Base-by-base conservation (phyloP, 345 rosid species). In the Sapria himalayana region DNA sequence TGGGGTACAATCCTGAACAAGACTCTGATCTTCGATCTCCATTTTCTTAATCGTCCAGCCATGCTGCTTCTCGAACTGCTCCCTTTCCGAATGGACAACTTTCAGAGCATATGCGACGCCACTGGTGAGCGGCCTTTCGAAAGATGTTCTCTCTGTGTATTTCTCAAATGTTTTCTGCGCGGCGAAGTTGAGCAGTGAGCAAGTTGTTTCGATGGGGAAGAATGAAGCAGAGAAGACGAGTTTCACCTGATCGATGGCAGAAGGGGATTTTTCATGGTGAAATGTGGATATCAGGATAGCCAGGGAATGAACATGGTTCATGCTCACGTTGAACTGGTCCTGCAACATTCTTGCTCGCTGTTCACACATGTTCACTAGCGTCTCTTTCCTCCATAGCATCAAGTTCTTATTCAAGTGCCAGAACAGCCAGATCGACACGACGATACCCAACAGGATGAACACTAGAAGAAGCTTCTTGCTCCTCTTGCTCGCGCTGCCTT, bases 261-360 rank as follows among this genome's bases (percentile, higher is more conserved):
- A 81, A 33, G 94, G 94, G 35, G 55, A 57, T 66, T 81, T 81
- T 32, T 79, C 80, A 63, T 86, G 94, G 73, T 86, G 97, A 70
- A 86, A 86, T 21, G 93, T 86, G 41, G 94, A 86, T 49, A 78
- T 92, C 35, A 89, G 85, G 59, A 82, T 70, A 39, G 98, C 93
- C 70, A 89, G 65, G 48, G 98, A 89, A 57, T 89, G 81, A 46
- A 89, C 98, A 65, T 89, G 93, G 58, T 89, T 89, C 70, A 78
- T 51, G 62, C 98, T 89, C 49, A 89, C 98, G 60, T 82, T 89
- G 63, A 89, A 89, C 74, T 89, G 98, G 59, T 89, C 98, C 67
- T 89, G 98, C 68, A 89, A 62, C 81, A 89, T 78, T 7, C 91
- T 65, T 19, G 98, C 94, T 54, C 98, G 63, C 55, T 89, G 93